Conservation (phyloP, 305 asterid species). For the Lippia alba region DNA sequence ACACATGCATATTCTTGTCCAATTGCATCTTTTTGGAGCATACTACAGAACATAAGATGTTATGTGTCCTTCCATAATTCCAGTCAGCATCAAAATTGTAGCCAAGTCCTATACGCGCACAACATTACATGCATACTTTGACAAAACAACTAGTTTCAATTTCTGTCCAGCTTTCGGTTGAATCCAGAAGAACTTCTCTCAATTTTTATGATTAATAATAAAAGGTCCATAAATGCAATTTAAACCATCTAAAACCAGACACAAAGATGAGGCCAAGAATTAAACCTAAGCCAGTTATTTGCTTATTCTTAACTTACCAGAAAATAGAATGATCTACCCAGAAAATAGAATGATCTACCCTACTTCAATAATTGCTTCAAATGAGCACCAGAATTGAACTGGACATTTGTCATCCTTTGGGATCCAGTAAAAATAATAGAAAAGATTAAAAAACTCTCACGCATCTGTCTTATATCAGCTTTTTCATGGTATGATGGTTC, state of each 20-base stretch:
- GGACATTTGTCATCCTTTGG: constrained; percentile 4
- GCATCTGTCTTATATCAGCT: no score
- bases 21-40: constrained; percentile 24
- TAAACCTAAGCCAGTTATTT: constrained; percentile 3
- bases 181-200: not conserved
- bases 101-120: no score
- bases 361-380: constrained; percentile 6
- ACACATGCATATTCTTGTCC: not conserved
- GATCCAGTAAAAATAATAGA: constrained; percentile 21
- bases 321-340: constrained; percentile 26
- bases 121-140: no score
- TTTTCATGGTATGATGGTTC: constrained; percentile 4
- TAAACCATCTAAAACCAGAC: constrained; percentile 13
- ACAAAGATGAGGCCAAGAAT: constrained; percentile 1
- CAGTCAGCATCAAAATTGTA: not conserved
- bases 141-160: no score
- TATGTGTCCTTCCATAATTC: not conserved
- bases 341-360: not conserved
- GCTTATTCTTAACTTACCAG: constrained; percentile 19
- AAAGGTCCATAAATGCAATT: not conserved
- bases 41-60: constrained; percentile 16
- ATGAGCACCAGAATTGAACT: constrained; percentile 13
- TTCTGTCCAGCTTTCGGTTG: not conserved
- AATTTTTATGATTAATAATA: constrained; percentile 1
- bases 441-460: no score